phyloP scores from a whole-genome alignment of 2,329 filamentous ascomycete genomes.

The Aspergillus sp. region DNA sequence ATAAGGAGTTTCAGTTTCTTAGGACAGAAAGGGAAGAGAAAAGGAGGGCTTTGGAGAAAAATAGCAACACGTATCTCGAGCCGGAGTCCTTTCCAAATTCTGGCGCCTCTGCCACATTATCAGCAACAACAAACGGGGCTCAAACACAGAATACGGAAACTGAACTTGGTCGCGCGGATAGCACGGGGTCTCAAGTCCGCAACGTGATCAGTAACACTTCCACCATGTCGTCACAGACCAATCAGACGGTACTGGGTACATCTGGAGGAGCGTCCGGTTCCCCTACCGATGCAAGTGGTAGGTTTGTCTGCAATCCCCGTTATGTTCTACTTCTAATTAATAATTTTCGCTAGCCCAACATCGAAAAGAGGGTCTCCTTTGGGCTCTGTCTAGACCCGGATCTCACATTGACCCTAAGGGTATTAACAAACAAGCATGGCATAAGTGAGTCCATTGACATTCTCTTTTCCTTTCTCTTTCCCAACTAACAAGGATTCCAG shows the following conservation, averaged over 20 bases:
- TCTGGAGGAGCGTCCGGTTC: constrained; percentile 16
- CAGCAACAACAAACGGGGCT: constrained; percentile 34
- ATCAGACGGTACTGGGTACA: constrained; percentile 22
- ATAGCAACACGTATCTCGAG: constrained; percentile 65
- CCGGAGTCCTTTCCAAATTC: constrained; percentile 53
- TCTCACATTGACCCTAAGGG: constrained; percentile 93
- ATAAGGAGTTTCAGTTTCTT: constrained; percentile 95
- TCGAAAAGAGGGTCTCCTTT: constrained; percentile 87
- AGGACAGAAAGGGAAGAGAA: constrained; percentile 95
- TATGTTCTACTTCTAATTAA: neutral
- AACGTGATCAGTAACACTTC: constrained; percentile 44
- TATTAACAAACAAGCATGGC: constrained; percentile 95
- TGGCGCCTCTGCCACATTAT: constrained; percentile 21
- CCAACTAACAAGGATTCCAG: constrained; percentile 38
- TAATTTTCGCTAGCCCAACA: constrained; percentile 47
- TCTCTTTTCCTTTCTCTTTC: neutral
- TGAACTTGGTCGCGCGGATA: constrained; percentile 67
- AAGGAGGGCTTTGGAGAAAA: constrained; percentile 80
- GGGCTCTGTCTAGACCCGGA: constrained; percentile 87
- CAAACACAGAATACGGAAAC: constrained; percentile 55
- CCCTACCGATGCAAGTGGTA: constrained; percentile 17
- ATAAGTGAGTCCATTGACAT: constrained; percentile 63
- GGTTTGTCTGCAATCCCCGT: constrained; percentile 15
- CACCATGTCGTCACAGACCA: constrained; percentile 35
- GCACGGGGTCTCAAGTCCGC: constrained; percentile 62